Base-by-base conservation (phyloP, 495 filamentous ascomycete species). In the Aspergillus bridgeri region DNA sequence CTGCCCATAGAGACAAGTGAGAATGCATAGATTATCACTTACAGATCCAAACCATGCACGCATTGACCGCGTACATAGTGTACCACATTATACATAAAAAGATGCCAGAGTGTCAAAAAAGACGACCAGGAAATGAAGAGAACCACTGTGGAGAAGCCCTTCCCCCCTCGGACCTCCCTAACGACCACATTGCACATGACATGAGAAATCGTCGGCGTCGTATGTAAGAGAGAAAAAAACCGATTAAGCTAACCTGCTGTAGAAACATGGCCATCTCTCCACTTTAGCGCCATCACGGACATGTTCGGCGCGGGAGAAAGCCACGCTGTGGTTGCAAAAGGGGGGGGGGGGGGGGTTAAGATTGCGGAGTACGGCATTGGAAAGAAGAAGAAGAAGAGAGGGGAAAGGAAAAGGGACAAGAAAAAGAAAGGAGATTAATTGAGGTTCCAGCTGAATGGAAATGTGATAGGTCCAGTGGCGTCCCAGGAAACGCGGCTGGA, bases 401-500 rank as follows among this genome's bases (percentile, higher is more conserved):
- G 33, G 11, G 33, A 38, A 38, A 8, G 25, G 7, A 3, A 27
- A 27, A 7, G 25, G n/a, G n/a, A n/a, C n/a, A n/a, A n/a, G 5
- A 38, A 15, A 38, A 38, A 13, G 13, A 38, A 48, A 50, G 17
- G 29, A 53, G 56, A 51, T 54, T 47, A 53, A 54, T 42, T 47
- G 47, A 27, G 38, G 52, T 56, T 65, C 62, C 59, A 65, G 62
- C 51, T 57, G 56, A 25, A 48, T 58, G 53, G 59, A 57, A 65
- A 65, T 61, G 59, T 65, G 62, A 65, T 51, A 50, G 48, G 48
- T 65, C 62, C 42, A 63, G 53, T 48, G 53, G 53, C 48, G 42
- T 48, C 20, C 6, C 43, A 13, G 43, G 19, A 54, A 51, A 54
- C 49, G 27, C 49, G 25, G 17, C 33, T 9, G 13, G 33, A 38